phyloP scores from a whole-genome alignment of 2,329 filamentous ascomycete genomes.

The Penicillium sp. region DNA sequence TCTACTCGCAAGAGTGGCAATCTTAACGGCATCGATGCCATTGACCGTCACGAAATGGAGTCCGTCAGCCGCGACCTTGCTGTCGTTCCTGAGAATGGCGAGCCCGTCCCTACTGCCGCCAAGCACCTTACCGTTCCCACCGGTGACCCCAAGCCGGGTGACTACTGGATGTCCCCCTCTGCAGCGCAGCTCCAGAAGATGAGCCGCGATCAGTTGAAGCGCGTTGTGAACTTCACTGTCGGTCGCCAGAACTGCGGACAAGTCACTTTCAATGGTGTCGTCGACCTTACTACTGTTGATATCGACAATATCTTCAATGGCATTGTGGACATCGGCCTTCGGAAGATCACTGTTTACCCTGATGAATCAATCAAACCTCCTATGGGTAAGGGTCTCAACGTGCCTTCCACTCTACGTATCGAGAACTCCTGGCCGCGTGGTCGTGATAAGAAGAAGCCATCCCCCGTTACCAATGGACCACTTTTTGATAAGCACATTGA shows the following conservation, averaged over 20 bases:
- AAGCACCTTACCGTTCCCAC: conserved; percentile 28
- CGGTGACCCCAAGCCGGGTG: conserved; percentile 62
- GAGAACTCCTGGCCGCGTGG: conserved; percentile 90
- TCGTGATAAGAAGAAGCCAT: conserved; percentile 57
- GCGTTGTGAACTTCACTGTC: conserved; percentile 73
- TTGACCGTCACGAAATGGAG: conserved; percentile 63
- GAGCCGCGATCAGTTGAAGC: conserved; percentile 75
- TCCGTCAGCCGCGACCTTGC: conserved; percentile 73
- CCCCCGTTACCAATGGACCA: conserved; percentile 61
- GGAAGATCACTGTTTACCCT: conserved; percentile 85
- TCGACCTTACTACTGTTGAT: conserved; percentile 78
- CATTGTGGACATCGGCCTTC: conserved; percentile 74
- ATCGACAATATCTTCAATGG: conserved; percentile 76
- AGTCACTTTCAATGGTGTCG: conserved; percentile 76
- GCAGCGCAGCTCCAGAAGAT: conserved; percentile 74
- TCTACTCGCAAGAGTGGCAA: conserved; percentile 53
- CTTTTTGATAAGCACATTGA: conserved; percentile 77
- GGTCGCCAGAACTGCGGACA: conserved; percentile 80
- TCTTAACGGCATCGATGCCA: conserved; percentile 42
- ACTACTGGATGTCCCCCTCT: conserved; percentile 84
- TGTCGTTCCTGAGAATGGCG: conserved; percentile 66
- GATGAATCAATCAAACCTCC: conserved; percentile 75
- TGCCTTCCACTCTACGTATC: conserved; percentile 82
- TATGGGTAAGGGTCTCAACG: conserved; percentile 84
- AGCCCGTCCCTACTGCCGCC: conserved; percentile 40